Conservation (phyloP, 352 stramenopile species). For the Ophiocytium majus region DNA sequence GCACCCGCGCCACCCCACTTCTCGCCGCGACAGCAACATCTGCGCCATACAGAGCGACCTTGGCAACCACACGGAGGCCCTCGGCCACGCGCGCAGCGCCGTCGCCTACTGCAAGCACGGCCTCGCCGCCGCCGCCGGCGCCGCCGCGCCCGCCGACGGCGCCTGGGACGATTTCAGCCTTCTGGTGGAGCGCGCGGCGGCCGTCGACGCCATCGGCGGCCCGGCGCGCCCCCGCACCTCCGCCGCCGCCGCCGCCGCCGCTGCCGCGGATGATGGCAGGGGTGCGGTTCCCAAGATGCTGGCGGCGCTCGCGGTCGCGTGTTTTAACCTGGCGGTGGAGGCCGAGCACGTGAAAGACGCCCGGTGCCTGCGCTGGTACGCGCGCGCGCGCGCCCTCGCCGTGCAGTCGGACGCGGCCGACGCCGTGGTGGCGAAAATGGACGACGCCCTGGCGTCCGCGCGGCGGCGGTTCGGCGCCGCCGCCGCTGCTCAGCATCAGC, state of each 20-base stretch:
- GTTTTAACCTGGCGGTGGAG: background rate
- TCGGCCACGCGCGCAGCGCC: background rate
- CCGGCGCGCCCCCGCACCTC: too few species aligned
- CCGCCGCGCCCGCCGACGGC: too few species aligned
- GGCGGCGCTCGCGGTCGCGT: background rate
- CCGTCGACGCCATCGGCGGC: too few species aligned
- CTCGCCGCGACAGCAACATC: background rate
- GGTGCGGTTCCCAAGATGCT: background rate
- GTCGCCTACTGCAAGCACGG: background rate
- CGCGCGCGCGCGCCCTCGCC: background rate
- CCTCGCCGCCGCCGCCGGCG: background rate
- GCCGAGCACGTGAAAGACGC: background rate
- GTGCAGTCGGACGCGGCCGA: background rate
- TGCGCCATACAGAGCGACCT: background rate
- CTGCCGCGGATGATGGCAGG: background rate
- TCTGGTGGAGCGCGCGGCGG: too few species aligned
- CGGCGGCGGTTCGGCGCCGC: background rate
- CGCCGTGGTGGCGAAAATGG: background rate
- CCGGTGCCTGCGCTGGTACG: background rate
- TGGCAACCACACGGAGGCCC: background rate
- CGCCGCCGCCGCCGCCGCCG: too few species aligned
- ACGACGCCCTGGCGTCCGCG: background rate
- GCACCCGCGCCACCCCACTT: background rate
- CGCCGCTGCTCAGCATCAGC: too few species aligned
- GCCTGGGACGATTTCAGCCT: background rate